A percentile compares a stretch with the other conserved stretches of the same genome.
These are phyloP conservation scores for Medicago ruthenica DNA, from an alignment of 306 rosid species.

Conservation along the genomic window DNA sequence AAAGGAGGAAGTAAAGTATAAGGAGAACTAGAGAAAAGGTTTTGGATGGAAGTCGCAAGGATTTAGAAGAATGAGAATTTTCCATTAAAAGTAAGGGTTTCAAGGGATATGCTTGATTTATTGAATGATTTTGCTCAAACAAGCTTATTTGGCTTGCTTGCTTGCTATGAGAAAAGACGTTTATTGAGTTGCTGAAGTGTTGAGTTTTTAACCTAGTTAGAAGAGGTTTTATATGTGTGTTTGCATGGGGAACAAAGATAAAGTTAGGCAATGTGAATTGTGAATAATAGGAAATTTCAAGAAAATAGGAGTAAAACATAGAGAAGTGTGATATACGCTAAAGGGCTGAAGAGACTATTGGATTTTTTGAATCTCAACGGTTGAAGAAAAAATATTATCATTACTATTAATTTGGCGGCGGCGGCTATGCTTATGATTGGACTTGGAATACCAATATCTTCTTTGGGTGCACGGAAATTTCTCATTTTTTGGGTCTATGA, in stretches of 20 bases:
- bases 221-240: slow-evolving; percentile 43
- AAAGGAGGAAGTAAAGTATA: slow-evolving; percentile 43
- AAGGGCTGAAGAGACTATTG: slow-evolving; percentile 28
- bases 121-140: neutral
- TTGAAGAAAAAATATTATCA: slow-evolving; percentile 27
- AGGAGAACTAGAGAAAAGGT: slow-evolving; percentile 36
- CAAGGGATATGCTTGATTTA: neutral
- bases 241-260: slow-evolving; percentile 58
- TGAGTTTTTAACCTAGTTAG: neutral
- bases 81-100: slow-evolving; percentile 45
- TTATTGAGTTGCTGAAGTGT: slow-evolving; percentile 19
- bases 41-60: slow-evolving; percentile 40
- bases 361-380: slow-evolving; percentile 60
- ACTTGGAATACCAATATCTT: neutral
- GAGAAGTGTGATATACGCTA: slow-evolving; percentile 57
- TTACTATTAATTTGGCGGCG: slow-evolving; percentile 47
- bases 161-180: neutral
- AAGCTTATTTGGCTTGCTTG: neutral
- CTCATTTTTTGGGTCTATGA: slow-evolving; percentile 36
- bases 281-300: slow-evolving; percentile 37
- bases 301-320: neutral
- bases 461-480: slow-evolving; percentile 23
- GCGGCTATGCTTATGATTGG: slow-evolving; percentile 47
- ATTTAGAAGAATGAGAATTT: slow-evolving; percentile 43
- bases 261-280: slow-evolving; percentile 49